Evolutionary conservation across 257 asterid genomes (phyloP).

Genomic region (Phtheirospermum japonicum): DNA sequence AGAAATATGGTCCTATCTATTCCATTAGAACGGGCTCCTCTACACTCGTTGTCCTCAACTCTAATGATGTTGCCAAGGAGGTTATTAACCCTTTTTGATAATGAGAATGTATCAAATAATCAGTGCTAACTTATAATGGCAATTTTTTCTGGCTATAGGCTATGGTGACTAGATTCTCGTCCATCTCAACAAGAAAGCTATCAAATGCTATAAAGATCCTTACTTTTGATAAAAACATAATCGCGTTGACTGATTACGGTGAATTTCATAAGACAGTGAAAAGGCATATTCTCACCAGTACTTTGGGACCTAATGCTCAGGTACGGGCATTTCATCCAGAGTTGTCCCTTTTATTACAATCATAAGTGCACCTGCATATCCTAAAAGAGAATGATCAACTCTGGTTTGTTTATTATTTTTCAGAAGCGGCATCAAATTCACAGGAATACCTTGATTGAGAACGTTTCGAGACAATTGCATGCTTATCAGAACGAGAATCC

Average conservation of each 20-base stretch:
- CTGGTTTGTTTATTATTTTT: slow-evolving; percentile 19
- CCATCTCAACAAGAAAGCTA: slow-evolving; percentile 66
- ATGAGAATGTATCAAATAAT: no score
- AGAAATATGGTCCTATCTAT: slow-evolving; percentile 61
- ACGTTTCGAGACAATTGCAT: slow-evolving; percentile 31
- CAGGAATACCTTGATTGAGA: slow-evolving; percentile 44
- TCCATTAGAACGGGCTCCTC: slow-evolving; percentile 58
- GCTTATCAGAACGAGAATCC: slow-evolving; percentile 36
- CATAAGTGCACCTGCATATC: not conserved
- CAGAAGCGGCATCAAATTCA: slow-evolving; percentile 51
- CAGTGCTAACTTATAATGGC: no score
- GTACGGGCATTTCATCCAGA: slow-evolving; percentile 26
- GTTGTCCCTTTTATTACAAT: not conserved
- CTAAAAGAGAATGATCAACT: not conserved
- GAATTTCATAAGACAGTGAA: slow-evolving; percentile 52
- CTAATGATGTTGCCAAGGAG: slow-evolving; percentile 61
- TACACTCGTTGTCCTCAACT: slow-evolving; percentile 50
- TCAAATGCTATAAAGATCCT: slow-evolving; percentile 57
- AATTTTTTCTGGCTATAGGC: slow-evolving; percentile 53
- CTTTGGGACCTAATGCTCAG: slow-evolving; percentile 63
- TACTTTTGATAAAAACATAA: slow-evolving; percentile 46
- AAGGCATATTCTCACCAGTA: slow-evolving; percentile 42
- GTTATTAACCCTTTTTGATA: no score
- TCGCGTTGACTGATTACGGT: slow-evolving; percentile 59
- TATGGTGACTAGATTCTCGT: slow-evolving; percentile 55